phyloP scores from a whole-genome alignment of 1,284 basidiomycete species.

The Papiliotrema terrestris region DNA sequence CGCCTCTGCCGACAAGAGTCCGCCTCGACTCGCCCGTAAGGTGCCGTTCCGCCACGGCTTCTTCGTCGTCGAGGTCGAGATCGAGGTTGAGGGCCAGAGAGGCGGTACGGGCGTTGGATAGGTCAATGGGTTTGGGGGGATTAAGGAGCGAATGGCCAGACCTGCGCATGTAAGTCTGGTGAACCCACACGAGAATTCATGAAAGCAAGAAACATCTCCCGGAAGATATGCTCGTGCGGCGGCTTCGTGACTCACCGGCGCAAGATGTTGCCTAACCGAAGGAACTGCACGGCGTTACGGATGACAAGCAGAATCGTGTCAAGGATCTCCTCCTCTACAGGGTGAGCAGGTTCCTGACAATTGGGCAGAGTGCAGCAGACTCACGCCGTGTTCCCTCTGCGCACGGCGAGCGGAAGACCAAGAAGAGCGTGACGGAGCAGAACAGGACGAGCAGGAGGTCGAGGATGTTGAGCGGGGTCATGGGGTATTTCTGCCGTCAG shows the following conservation, averaged over 20 bases:
- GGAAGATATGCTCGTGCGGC: too few relatives aligned
- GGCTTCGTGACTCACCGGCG: constrained; percentile 68
- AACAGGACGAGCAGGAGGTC: constrained; percentile 81
- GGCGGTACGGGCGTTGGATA: constrained; percentile 53
- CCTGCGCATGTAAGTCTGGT: constrained; percentile 51
- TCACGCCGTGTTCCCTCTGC: constrained; percentile 40
- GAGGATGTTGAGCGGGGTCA: constrained; percentile 81
- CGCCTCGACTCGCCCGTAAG: constrained; percentile 13
- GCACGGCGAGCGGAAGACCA: constrained; percentile 64
- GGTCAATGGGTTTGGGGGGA: constrained; percentile 85
- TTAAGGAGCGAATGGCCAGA: constrained; percentile 92
- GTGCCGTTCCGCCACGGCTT: constrained; percentile 41
- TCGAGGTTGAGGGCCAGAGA: constrained; percentile 58
- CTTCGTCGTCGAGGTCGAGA: constrained; percentile 63
- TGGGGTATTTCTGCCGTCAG: constrained; percentile 81
- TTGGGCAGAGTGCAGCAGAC: constrained; percentile 8
- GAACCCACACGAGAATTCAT: too few relatives aligned
- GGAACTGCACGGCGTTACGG: constrained; percentile 86
- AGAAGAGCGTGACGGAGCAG: constrained; percentile 78
- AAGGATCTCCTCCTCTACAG: constrained; percentile 77
- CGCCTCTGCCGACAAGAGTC: constrained; percentile 14
- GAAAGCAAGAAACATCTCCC: too few relatives aligned
- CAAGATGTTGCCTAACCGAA: constrained; percentile 81
- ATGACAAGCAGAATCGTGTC: constrained; percentile 85
- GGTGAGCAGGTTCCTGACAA: constrained; percentile 2